Base-by-base conservation (phyloP, 2,329 filamentous ascomycete species). In the Acarospora socialis region DNA sequence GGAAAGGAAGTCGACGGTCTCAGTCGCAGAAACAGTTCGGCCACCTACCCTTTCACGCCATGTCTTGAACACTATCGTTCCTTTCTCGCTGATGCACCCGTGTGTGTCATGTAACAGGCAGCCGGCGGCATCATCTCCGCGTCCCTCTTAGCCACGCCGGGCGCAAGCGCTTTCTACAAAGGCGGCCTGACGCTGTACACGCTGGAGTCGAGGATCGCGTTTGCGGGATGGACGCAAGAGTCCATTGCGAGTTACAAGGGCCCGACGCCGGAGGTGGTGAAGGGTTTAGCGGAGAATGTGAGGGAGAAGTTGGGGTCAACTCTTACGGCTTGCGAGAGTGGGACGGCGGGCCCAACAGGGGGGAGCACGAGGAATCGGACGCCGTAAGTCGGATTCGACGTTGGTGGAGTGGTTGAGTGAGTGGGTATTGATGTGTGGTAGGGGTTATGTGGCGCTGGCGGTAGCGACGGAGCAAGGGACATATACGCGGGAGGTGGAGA, bases 131-230 rank as follows among this genome's bases (percentile, higher is more conserved):
- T 78, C 18, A 66, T 76, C 36, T 72, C 67, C 28, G 64, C 69
- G 16, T 59, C 65, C 24, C 54, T 77, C 13, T 63, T 77, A 36
- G 63, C 68, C 33, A 62, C 58, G 10, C 67, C 72, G 0, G 73
- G 73, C 21, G 71, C 73, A 12, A 69, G 63, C 4, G 49, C 51
- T 9, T 61, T 70, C 48, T 77, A 73, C 57, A 63, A 63, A 41
- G 72, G 73, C 34, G 73, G 73, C n/a, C 52, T 75, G 20, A 76
- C 70, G 0, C 57, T 73, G 24, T 74, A 74, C 55, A 73, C 69
- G 1, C 59, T 74, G 14, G 61, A 65, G 38, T 69, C 66, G 2
- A 63, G 70, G 35, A 55, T 71, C 34, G 62, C 65, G 19, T 74
- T 65, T 46, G 70, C 65, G 0, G 71, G 72, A 28, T 77, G 73